phyloP scores from a whole-genome alignment of 2,329 filamentous ascomycete genomes.

The Apiospora saccharicola region DNA sequence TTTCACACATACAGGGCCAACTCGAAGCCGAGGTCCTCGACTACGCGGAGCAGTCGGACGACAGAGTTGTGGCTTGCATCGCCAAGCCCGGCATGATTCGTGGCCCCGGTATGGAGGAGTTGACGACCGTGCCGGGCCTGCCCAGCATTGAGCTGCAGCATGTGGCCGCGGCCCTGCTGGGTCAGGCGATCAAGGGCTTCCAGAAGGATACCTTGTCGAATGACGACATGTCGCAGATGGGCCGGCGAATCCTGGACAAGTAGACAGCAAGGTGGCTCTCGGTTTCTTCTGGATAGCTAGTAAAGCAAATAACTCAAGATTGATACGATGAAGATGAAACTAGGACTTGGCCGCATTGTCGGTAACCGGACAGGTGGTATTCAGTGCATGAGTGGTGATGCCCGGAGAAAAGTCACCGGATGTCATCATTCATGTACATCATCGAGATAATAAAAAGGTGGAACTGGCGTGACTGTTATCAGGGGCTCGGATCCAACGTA shows the following conservation, averaged over 20 bases:
- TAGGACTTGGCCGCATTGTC: too few species aligned
- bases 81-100: constrained; percentile 42
- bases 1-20: constrained; percentile 36
- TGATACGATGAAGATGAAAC: too few species aligned
- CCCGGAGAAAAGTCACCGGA: too few species aligned
- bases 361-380: too few species aligned
- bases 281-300: too few species aligned
- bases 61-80: constrained; percentile 35
- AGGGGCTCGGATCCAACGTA: too few species aligned
- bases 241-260: background rate
- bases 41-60: constrained; percentile 37
- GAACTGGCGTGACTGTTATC: too few species aligned
- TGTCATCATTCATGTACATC: too few species aligned
- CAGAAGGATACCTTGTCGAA: constrained; percentile 44
- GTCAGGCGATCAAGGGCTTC: constrained; percentile 43
- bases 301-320: too few species aligned
- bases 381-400: too few species aligned
- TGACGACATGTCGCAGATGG: constrained; percentile 36
- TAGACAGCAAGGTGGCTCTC: background rate
- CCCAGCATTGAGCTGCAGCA: constrained; percentile 39
- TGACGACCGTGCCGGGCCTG: constrained; percentile 32
- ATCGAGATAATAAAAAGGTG: too few species aligned
- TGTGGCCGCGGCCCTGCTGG: constrained; percentile 41
- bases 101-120: constrained; percentile 30
- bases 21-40: constrained; percentile 40